Conservation (phyloP, 768 basidiomycete genomes). For the Psilocybe azurescens region DNA sequence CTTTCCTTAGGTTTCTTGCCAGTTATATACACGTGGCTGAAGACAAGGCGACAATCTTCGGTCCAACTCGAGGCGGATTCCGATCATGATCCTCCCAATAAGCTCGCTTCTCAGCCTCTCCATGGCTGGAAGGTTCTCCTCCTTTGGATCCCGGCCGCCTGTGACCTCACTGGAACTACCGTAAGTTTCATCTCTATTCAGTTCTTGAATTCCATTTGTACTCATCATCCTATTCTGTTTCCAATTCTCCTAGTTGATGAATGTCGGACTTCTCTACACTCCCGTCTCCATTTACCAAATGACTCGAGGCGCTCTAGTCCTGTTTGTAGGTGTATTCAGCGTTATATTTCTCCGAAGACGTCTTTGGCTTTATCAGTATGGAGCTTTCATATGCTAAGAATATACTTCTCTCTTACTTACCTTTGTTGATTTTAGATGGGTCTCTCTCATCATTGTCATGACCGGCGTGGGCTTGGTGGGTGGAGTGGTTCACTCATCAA, state of each 20-base stretch:
- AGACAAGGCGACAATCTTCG: constrained; percentile 49
- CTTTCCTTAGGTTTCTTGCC: constrained; percentile 77
- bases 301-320: constrained; percentile 90
- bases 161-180: constrained; percentile 92
- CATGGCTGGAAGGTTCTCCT: constrained; percentile 74
- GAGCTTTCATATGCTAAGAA: constrained; percentile 23
- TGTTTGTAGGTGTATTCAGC: constrained; percentile 91
- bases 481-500: constrained; percentile 89
- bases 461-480: constrained; percentile 80
- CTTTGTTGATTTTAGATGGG: constrained; percentile 66
- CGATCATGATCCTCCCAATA: constrained; percentile 48
- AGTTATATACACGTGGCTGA: constrained; percentile 73
- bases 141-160: constrained; percentile 87
- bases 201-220: constrained; percentile 15
- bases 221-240: background rate
- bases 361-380: constrained; percentile 86
- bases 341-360: constrained; percentile 89
- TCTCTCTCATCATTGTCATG: constrained; percentile 89
- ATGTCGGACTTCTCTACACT: constrained; percentile 92
- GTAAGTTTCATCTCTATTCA: constrained; percentile 48
- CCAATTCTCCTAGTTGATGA: constrained; percentile 69
- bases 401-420: background rate
- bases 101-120: constrained; percentile 49
- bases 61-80: constrained; percentile 61
- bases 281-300: constrained; percentile 98